These are phyloP conservation scores for Lojkania enalia DNA, from an alignment of 2,329 filamentous ascomycete genomes.

Conservation along the genomic window DNA sequence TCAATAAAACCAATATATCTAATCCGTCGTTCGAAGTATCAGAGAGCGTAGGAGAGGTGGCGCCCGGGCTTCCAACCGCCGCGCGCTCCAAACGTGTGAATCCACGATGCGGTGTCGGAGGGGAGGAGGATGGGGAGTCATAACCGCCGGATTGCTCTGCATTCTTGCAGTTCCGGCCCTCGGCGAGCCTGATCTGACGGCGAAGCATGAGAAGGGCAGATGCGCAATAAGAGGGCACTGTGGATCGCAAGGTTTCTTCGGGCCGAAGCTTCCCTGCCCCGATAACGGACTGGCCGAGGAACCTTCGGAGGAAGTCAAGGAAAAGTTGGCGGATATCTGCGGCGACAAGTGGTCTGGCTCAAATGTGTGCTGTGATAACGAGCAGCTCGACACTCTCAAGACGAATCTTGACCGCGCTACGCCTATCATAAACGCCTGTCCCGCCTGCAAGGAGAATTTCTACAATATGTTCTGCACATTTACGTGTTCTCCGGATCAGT, in stretches of 20 bases:
- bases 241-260: conserved; percentile 87
- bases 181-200: conserved; percentile 36
- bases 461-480: conserved; percentile 98
- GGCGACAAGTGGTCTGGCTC: conserved; percentile 83
- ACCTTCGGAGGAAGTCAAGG: conserved; percentile 70
- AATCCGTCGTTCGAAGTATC: no score
- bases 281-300: conserved; percentile 83
- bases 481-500: conserved; percentile 96
- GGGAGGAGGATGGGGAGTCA: conserved; percentile 27
- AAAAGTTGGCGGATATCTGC: conserved; percentile 82
- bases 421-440: conserved; percentile 87
- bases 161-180: conserved; percentile 32
- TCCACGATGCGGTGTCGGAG: conserved; percentile 24
- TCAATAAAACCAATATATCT: no score
- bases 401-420: conserved; percentile 85
- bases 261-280: conserved; percentile 84
- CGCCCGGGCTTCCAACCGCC: no score
- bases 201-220: conserved; percentile 79
- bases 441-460: conserved; percentile 97
- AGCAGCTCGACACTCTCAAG: conserved; percentile 81
- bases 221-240: conserved; percentile 92
- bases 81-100: no score
- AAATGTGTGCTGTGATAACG: conserved; percentile 79
- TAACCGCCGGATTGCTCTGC: conserved; percentile 33
- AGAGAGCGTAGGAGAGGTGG: no score